Base-by-base conservation (phyloP, 768 basidiomycete species). In the Kwoniella mangroviensis region DNA sequence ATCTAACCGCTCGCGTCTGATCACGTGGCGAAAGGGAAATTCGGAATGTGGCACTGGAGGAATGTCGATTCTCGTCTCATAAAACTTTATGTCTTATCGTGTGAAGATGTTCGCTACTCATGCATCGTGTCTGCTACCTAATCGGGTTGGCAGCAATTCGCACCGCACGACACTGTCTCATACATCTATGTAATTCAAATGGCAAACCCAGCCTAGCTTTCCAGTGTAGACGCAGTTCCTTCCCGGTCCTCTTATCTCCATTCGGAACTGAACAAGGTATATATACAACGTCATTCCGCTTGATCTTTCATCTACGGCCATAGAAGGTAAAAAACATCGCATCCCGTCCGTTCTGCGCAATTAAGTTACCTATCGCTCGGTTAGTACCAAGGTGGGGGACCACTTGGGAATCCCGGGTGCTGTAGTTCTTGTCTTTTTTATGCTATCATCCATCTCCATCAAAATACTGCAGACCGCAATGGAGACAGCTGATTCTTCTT, bases 301-400 rank as follows among this genome's bases (percentile, higher is more conserved):
- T n/a, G 5, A 26, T 34, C 40, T 21, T 34, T 60, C 58, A 60
- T 60, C 58, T 60, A 60, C 58, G 41, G 26, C 41, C 58, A 60
- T 60, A 60, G 58, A 60, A 60, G 12, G 2, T 26, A 41, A 17
- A 60, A 59, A 60, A 34, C n/a, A 42, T 40, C 58, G 41, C 58
- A 19, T 60, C 58, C 41, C 58, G 58, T 45, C 34, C 34, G 57
- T 13, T 59, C 57, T 15, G 57, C 34, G 57, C 6, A 59, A 34
- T 41, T 41, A 59, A 40, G 34, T n/a, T 59, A n/a, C 9, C 4
- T 59, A 59, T 59, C 57, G 57, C 57, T 59, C 57, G 57, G 57
- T 41, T 59, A 59, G 57, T 59, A 59, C 57, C 57, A 59, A 59
- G 57, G 57, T 59, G 57, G 57, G 57, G 57, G 57, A 59, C 57